Evolutionary conservation across 139 green algal species (phyloP).

Genomic region (Chloropicon primus): DNA sequence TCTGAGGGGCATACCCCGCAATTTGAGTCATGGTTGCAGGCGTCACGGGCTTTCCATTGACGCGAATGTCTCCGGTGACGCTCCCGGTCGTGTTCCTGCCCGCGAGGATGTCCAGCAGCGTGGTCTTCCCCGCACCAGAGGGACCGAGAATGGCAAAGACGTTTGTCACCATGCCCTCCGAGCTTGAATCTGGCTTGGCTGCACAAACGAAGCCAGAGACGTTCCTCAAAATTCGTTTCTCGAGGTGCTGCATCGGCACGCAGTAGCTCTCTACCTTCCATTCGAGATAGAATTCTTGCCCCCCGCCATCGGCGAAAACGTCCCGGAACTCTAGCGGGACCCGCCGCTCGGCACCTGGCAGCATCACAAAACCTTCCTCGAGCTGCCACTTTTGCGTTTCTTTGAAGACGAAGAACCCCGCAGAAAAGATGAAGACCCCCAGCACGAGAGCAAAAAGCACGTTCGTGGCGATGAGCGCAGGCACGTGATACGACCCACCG

Average conservation of each 20-base stretch:
- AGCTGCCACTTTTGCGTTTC: neutral
- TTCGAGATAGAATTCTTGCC: neutral
- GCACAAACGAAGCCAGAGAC: neutral
- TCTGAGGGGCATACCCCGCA: neutral
- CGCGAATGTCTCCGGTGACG: neutral
- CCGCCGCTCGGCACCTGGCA: neutral
- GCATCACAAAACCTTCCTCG: neutral
- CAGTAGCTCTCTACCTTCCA: neutral
- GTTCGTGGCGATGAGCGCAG: neutral
- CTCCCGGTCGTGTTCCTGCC: neutral
- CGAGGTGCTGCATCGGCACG: neutral
- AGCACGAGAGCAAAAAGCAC: neutral
- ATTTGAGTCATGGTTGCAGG: neutral
- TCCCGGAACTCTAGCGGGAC: neutral
- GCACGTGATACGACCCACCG: neutral
- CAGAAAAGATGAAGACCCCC: neutral
- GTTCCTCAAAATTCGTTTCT: neutral
- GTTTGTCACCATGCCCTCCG: neutral
- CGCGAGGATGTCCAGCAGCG: slow-evolving; percentile 21
- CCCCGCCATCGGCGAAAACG: too few relatives aligned
- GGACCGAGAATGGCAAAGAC: slow-evolving; percentile 8
- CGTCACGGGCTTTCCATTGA: slow-evolving; percentile 1
- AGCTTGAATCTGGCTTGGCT: neutral
- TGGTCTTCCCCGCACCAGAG: slow-evolving; percentile 29
- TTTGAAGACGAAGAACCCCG: neutral